These are phyloP conservation scores for Yarrowia keelungensis DNA, from an alignment of 805 yeast genomes.

Conservation along the genomic window DNA sequence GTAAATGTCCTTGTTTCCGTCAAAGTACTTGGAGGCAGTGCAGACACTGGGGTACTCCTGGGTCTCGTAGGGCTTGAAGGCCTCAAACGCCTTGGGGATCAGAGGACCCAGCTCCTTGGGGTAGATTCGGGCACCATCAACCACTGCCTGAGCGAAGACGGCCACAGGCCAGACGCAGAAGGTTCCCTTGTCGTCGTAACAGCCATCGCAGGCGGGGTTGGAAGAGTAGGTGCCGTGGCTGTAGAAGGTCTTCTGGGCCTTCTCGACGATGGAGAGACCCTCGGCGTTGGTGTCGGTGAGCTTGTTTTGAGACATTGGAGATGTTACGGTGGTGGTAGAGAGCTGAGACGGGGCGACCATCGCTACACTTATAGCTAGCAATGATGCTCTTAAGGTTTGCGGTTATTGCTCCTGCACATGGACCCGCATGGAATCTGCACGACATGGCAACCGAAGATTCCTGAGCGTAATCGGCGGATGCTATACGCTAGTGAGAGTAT, in stretches of 20 bases:
- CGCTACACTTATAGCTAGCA: slow-evolving; percentile 25
- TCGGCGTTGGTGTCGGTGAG: slow-evolving; percentile 25
- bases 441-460: slow-evolving; percentile 15
- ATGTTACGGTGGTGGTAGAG: not conserved
- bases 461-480: not conserved
- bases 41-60: slow-evolving; percentile 62
- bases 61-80: slow-evolving; percentile 61
- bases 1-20: slow-evolving; percentile 68
- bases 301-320: slow-evolving; percentile 7
- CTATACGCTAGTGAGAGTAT: slow-evolving; percentile 2
- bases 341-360: not conserved
- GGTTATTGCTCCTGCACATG: slow-evolving; percentile 21
- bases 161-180: slow-evolving; percentile 75
- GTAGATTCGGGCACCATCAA: slow-evolving; percentile 64
- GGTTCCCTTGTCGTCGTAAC: slow-evolving; percentile 59
- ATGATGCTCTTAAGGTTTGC: not conserved
- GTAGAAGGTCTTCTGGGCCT: slow-evolving; percentile 45
- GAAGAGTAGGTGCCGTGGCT: slow-evolving; percentile 43
- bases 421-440: not conserved
- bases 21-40: slow-evolving; percentile 63
- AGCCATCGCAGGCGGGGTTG: slow-evolving; percentile 52
- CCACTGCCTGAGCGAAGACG: slow-evolving; percentile 69
- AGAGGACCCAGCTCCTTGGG: slow-evolving; percentile 62
- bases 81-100: slow-evolving; percentile 59
- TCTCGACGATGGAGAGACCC: slow-evolving; percentile 28